phyloP scores from a whole-genome alignment of 306 rosid genomes.

The Trifolium dubium region DNA sequence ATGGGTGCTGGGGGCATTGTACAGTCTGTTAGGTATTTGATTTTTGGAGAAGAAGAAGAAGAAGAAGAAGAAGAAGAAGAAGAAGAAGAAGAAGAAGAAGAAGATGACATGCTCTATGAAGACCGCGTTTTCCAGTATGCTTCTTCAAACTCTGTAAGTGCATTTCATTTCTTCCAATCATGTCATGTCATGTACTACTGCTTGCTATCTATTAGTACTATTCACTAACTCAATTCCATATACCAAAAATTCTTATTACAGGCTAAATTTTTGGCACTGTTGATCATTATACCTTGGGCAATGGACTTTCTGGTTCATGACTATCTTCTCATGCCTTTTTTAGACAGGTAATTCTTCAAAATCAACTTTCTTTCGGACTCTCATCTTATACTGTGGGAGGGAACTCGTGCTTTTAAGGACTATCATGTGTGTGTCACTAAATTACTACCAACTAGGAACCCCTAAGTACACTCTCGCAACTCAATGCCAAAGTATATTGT shows the following conservation, averaged over 20 bases:
- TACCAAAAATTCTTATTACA: constrained; percentile 49
- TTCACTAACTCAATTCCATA: constrained; percentile 31
- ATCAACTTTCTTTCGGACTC: not conserved
- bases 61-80: too few species aligned
- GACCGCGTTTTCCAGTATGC: constrained; percentile 93
- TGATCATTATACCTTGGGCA: constrained; percentile 87
- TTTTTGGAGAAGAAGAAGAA: constrained; percentile 73
- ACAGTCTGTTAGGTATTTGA: constrained; percentile 56
- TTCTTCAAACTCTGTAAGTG: constrained; percentile 77
- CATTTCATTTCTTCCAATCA: not conserved
- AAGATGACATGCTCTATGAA: constrained; percentile 84
- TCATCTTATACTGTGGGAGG: not conserved
- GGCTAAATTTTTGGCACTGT: constrained; percentile 87
- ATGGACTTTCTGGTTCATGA: constrained; percentile 93
- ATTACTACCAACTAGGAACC: not conserved
- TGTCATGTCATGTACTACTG: constrained; percentile 8
- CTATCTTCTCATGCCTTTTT: constrained; percentile 89
- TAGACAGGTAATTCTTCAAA: constrained; percentile 70
- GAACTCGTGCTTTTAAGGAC: too few species aligned
- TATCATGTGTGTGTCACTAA: not conserved
- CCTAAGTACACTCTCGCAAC: not conserved
- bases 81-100: too few species aligned
- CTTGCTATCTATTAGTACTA: constrained; percentile 12
- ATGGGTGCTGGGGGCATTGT: constrained; percentile 49
- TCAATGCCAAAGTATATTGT: not conserved